phyloP scores from a whole-genome alignment of 2,329 filamentous ascomycete genomes.

The Fusarium sp. region DNA sequence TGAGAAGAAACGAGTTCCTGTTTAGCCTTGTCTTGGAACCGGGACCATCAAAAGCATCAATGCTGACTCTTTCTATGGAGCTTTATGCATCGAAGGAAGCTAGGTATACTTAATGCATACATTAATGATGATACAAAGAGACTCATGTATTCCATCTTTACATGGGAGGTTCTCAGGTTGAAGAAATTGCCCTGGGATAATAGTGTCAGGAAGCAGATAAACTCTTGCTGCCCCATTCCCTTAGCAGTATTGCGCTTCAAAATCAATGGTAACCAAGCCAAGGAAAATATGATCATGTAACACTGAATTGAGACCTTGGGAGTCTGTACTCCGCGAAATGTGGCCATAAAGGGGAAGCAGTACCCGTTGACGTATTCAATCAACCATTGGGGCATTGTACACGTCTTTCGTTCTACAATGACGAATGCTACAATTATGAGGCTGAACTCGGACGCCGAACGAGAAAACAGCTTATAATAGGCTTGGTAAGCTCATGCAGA shows the following conservation, averaged over 20 bases:
- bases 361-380: not conserved
- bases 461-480: fast-evolving
- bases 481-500: not conserved
- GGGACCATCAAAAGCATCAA: fast-evolving
- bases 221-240: fast-evolving
- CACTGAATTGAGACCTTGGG: no score
- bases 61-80: fast-evolving
- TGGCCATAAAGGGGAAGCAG: fast-evolving
- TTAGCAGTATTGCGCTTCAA: no score
- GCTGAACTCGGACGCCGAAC: not conserved
- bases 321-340: no score
- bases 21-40: fast-evolving
- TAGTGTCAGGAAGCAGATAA: no score
- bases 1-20: fast-evolving
- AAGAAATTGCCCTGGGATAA: no score
- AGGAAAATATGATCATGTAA: no score
- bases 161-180: fast-evolving
- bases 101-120: fast-evolving
- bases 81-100: fast-evolving
- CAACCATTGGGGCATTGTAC: fast-evolving
- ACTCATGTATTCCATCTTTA: no score
- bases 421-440: not conserved
- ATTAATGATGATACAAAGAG: fast-evolving
- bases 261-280: not conserved
- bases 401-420: fast-evolving